These are phyloP conservation scores for Kazachstania psychrophila DNA, from an alignment of 805 yeast species.

Conservation along the genomic window DNA sequence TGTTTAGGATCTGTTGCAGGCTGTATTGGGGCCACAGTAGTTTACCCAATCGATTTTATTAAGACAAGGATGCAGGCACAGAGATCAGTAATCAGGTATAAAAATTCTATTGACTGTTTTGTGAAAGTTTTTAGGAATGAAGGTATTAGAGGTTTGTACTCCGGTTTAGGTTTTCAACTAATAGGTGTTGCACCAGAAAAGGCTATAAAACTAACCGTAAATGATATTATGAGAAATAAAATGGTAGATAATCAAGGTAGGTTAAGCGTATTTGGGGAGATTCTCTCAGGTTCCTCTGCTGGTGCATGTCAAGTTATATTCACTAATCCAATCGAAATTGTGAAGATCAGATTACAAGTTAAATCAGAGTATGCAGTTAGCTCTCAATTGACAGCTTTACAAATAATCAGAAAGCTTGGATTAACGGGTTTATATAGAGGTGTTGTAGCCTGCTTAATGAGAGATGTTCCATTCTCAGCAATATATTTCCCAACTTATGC, in stretches of 20 bases:
- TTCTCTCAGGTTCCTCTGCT: slow-evolving; percentile 85
- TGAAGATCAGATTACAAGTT: slow-evolving; percentile 88
- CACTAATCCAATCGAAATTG: slow-evolving; percentile 93
- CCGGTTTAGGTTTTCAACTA: slow-evolving; percentile 89
- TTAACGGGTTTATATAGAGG: slow-evolving; percentile 84
- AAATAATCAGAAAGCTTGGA: slow-evolving; percentile 72
- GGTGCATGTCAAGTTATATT: slow-evolving; percentile 95
- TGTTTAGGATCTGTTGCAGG: slow-evolving; percentile 91
- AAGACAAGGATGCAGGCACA: slow-evolving; percentile 98
- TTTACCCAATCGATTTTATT: slow-evolving; percentile 91
- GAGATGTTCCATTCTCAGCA: slow-evolving; percentile 96
- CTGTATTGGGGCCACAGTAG: slow-evolving; percentile 96
- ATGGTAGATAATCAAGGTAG: slow-evolving; percentile 49
- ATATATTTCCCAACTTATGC: slow-evolving; percentile 97
- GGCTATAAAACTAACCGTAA: slow-evolving; percentile 91
- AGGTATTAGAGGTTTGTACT: slow-evolving; percentile 78
- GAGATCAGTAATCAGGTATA: slow-evolving; percentile 58
- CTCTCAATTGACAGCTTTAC: slow-evolving; percentile 35
- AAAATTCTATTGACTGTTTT: slow-evolving; percentile 80
- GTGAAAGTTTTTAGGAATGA: slow-evolving; percentile 64
- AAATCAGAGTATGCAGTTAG: slow-evolving; percentile 58
- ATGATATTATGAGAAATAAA: slow-evolving; percentile 72
- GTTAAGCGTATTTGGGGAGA: slow-evolving; percentile 50
- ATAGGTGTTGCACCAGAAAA: slow-evolving; percentile 98
- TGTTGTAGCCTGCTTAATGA: slow-evolving; percentile 76